Evolutionary conservation across 2,329 filamentous ascomycete genomes (phyloP), one percentile per base, ranked within the genome.

Genomic region (Curvularia sp.): DNA sequence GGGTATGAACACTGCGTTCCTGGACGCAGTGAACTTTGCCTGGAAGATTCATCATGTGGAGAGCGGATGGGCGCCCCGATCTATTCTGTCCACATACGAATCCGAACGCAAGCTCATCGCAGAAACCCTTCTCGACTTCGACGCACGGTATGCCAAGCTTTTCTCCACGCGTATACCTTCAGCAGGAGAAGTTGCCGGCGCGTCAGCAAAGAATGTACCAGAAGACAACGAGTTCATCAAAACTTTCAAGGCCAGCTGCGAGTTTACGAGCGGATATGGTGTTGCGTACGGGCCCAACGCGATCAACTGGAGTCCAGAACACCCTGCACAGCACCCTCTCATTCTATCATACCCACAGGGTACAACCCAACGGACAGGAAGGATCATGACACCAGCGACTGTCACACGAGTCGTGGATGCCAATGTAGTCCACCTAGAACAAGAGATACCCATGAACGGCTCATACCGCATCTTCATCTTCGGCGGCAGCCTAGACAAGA

Each of bases 1-100:
- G 68, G 86, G 86, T 56, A 88, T 85, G 83, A 86, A 86, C 78
- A 86, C 84, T 63, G 81, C 85, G 21, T 84, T 85, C 77, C 77
- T 83, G 47, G 81, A 83, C 69, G 92, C 92, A 0, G 86, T 92
- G 59, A 98, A 97, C 76, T 82, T 98, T 39, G 93, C 93, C 7
- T 98, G 93, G 93, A 98, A 98, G 81, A 91, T 97, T 50, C 93
- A 97, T 74, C 88, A 91, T 34, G 94, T 97, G 9, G 93, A 97
- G 74, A 83, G 84, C 25, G 92, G 92, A 12, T 91, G 96, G 66
- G 91, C 92, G 1, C 80, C 87, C 28, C 89, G 91, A 60, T 85
- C 86, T 3, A 83, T 95, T 18, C 84, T 98, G 49, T 86, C 88
- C 61, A 95, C 93, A 0, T 98, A 97, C 75, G 92, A 97, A 79